Percentiles rank a stretch among this genome's conserved stretches.
phyloP scores from a whole-genome alignment of 169 alveolate species.

The Haemoproteus tartakovskyi region DNA sequence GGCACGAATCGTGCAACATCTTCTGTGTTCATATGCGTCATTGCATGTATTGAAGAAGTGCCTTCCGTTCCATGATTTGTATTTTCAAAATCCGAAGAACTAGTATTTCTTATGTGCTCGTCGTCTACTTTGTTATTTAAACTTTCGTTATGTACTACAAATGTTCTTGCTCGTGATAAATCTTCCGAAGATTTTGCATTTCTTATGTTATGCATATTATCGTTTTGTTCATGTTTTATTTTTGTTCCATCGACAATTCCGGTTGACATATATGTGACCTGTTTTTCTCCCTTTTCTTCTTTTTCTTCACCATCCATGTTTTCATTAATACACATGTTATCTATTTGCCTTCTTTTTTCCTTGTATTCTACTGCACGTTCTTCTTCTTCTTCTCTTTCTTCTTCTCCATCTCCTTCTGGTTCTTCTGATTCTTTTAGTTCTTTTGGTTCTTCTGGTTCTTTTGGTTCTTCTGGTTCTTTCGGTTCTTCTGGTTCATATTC shows the following conservation, averaged over 20 bases:
- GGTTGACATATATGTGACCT: background rate
- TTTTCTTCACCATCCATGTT: background rate
- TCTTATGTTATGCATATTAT: background rate
- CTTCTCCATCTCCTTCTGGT: background rate
- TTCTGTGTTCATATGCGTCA: too few species aligned
- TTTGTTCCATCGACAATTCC: background rate
- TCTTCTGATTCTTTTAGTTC: background rate
- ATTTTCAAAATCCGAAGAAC: too few species aligned
- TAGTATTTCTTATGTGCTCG: too few species aligned
- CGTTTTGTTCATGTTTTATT: background rate
- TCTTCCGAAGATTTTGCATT: too few species aligned
- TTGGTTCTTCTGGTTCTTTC: conserved; percentile 4
- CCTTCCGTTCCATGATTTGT: too few species aligned
- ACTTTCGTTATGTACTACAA: too few species aligned
- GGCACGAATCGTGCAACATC: too few species aligned
- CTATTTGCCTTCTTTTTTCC: background rate
- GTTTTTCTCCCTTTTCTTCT: background rate
- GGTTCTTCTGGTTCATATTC: conserved; percentile 25
- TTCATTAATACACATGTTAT: background rate
- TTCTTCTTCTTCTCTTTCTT: background rate
- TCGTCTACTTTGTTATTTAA: too few species aligned
- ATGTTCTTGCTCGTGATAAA: too few species aligned
- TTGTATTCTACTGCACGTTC: background rate
- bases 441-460: conserved; percentile 8
- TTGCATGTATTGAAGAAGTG: too few species aligned